Evolutionary conservation across 1,284 basidiomycete species (phyloP).

Genomic region (Rhodotorula sp.): DNA sequence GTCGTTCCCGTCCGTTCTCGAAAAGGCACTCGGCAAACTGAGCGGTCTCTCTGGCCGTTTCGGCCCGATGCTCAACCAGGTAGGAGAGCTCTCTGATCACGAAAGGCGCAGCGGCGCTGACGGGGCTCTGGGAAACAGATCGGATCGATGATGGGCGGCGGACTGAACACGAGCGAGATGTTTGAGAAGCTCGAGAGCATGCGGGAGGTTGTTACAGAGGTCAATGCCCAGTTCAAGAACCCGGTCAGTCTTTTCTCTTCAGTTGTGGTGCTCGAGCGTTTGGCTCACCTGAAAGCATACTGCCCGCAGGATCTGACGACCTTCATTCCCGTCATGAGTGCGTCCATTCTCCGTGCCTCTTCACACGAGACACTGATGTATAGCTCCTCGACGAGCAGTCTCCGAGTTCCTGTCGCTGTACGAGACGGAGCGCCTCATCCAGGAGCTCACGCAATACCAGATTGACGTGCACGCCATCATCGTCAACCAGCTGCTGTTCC

Average conservation of each 20-base stretch:
- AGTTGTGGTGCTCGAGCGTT: neutral
- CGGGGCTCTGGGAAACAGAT: constrained; percentile 58
- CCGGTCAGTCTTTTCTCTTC: constrained; percentile 62
- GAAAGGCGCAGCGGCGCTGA: neutral
- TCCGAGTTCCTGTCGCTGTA: constrained; percentile 75
- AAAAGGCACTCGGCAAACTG: constrained; percentile 95
- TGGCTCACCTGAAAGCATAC: neutral
- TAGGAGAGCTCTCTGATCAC: constrained; percentile 46
- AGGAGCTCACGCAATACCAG: constrained; percentile 92
- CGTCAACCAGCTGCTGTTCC: constrained; percentile 94
- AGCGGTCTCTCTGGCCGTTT: constrained; percentile 86
- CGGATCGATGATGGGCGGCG: constrained; percentile 91
- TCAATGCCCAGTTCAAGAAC: constrained; percentile 99
- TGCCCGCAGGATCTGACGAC: constrained; percentile 82
- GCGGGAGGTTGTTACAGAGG: constrained; percentile 95
- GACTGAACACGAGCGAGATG: constrained; percentile 71
- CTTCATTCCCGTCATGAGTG: constrained; percentile 43
- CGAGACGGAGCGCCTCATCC: constrained; percentile 95
- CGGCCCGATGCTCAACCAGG: constrained; percentile 94
- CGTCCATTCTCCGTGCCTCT: neutral
- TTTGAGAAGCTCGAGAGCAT: constrained; percentile 97
- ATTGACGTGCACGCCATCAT: constrained; percentile 99
- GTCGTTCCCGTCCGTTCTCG: constrained; percentile 94
- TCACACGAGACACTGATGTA: neutral
- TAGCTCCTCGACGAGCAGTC: constrained; percentile 15